Evolutionary conservation across 2,329 filamentous ascomycete genomes (phyloP), one percentile per base, ranked within the genome.

Genomic region (Beauveria asiatica): DNA sequence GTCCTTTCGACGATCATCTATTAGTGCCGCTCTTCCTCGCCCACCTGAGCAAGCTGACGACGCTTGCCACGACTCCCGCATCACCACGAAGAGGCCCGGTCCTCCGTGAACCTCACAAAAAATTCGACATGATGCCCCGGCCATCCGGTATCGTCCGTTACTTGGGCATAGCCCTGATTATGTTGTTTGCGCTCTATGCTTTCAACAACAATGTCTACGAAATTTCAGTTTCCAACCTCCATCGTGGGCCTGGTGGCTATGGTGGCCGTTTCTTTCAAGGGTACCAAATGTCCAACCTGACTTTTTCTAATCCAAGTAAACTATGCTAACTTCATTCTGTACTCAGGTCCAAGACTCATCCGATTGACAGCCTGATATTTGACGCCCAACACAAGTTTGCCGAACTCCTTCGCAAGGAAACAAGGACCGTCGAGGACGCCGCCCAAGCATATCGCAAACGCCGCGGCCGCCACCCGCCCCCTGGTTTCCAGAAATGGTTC

Each of bases 401-500:
- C 67, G 59, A 68, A 55, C 64, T 78, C 33, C 65, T 80, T 0
- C 67, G 73, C 25, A 73, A 73, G 30, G 73, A 80, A 61, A 81
- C 82, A 42, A 74, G 73, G 56, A 80, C 77, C 5, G 71, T 87
- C 51, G 70, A 74, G 37, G 76, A 81, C 21, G 81, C 83, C 8
- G 83, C 85, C 0, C 74, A 77, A 25, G 80, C 77, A 23, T 88
- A 87, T 68, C 78, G 84, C 62, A 70, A 76, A 55, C 78, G 78
- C 57, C 79, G 84, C 56, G 83, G 83, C 27, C 78, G 84, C 23
- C 82, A 87, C 65, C 85, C 84, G 7, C 84, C 84, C 2, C 84
- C 84, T 0, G 81, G 81, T 21, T 87, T 87, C 65, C 77, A 83
- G 62, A 73, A 77, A 39, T 87, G 84, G 84, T 83, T 81, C 68